Percentiles rank a stretch among this genome's conserved stretches.
Conservation (phyloP, 1,284 basidiomycete genomes). For the Cutaneotrichosporon sp. region DNA sequence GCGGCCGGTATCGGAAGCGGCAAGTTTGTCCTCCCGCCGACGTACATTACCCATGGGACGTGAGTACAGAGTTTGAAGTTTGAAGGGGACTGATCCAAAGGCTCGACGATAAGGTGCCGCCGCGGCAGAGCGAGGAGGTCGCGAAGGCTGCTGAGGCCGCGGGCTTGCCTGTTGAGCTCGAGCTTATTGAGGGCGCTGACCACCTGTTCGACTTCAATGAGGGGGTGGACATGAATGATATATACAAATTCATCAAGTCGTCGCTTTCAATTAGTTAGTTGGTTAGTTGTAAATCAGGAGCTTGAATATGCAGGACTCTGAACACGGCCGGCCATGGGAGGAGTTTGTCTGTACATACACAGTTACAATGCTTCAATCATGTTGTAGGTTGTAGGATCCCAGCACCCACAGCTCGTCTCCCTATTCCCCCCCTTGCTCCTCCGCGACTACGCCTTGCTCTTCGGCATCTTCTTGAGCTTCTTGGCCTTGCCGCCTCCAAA, state of each 20-base stretch:
- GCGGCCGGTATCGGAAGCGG: conserved; percentile 11
- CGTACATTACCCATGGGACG: conserved; percentile 20
- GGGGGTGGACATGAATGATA: conserved; percentile 1
- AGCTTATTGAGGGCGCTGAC: conserved; percentile 15
- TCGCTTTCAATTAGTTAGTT: neutral
- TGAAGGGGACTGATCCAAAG: neutral
- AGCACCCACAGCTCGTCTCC: too few relatives aligned
- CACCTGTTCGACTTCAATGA: conserved; percentile 18
- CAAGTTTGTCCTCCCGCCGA: conserved; percentile 15
- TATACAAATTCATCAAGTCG: conserved; percentile 10
- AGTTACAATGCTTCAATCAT: too few relatives aligned
- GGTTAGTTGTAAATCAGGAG: too few relatives aligned
- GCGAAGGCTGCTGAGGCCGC: conserved; percentile 9
- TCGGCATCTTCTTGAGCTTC: conserved; percentile 37
- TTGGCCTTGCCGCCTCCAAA: conserved; percentile 49
- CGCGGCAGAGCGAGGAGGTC: conserved; percentile 17
- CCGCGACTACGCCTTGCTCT: conserved; percentile 15
- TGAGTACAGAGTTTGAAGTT: conserved; percentile 6
- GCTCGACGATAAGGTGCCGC: conserved; percentile 22
- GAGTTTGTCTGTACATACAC: too few relatives aligned
- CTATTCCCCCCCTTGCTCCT: neutral
- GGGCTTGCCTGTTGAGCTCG: conserved; percentile 11
- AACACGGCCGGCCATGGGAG: too few relatives aligned
- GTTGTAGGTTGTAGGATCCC: too few relatives aligned
- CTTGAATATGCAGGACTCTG: too few relatives aligned